Percentiles rank a stretch among this genome's conserved stretches.
These are phyloP conservation scores for Clarkia xantiana DNA, from an alignment of 345 rosid genomes.

Conservation along the genomic window DNA sequence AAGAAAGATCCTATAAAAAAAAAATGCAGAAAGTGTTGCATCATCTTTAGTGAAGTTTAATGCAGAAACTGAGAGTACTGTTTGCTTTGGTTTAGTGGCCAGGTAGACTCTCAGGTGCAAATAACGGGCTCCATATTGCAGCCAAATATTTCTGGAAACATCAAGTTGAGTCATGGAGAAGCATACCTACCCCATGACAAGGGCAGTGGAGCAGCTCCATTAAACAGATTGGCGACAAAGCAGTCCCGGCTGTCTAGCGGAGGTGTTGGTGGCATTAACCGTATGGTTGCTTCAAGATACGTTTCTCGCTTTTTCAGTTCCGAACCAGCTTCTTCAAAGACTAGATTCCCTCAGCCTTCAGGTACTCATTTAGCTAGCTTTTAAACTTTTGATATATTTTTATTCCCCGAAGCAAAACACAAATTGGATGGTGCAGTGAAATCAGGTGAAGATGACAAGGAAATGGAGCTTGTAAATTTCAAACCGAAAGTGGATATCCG, in stretches of 20 bases:
- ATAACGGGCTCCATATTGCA: constrained; percentile 87
- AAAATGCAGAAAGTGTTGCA: no score
- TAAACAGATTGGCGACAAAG: constrained; percentile 58
- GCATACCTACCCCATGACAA: constrained; percentile 98
- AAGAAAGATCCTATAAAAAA: no score
- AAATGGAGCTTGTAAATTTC: constrained; percentile 43
- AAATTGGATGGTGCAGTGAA: constrained; percentile 29
- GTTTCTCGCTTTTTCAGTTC: constrained; percentile 61
- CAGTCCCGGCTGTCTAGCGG: constrained; percentile 55
- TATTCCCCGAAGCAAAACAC: no score
- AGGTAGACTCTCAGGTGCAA: constrained; percentile 89
- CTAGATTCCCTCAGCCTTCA: constrained; percentile 41
- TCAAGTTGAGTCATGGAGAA: constrained; percentile 93
- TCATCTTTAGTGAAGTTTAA: no score
- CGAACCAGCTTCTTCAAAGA: constrained; percentile 48
- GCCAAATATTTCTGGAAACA: constrained; percentile 87
- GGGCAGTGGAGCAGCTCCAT: constrained; percentile 62
- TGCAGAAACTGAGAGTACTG: no score
- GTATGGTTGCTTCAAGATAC: constrained; percentile 76
- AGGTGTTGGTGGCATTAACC: constrained; percentile 55
- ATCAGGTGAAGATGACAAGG: constrained; percentile 54
- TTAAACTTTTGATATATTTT: no score
- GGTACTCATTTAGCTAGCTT: constrained; percentile 28
- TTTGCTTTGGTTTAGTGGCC: constrained; percentile 45
- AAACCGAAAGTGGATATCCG: constrained; percentile 79